Percentiles rank a stretch among this genome's conserved stretches.
These are phyloP conservation scores for Heterobasidion irregulare DNA, from an alignment of 1,284 basidiomycete species.

Conservation along the genomic window DNA sequence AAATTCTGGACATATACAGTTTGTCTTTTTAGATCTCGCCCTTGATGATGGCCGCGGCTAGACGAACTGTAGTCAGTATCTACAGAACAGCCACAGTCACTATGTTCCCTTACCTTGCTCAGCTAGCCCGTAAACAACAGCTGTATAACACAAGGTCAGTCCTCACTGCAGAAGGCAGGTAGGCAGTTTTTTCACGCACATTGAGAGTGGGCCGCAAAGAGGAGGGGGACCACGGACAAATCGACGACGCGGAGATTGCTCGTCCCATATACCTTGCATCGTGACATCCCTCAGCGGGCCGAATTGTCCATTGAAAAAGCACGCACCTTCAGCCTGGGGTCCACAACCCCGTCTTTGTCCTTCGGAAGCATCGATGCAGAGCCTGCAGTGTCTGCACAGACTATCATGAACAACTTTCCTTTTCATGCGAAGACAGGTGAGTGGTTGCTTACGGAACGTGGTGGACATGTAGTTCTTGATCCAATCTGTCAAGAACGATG, in stretches of 20 bases:
- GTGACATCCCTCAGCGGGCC: no score
- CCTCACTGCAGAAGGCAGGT: neutral
- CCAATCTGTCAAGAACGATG: neutral
- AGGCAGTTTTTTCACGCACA: neutral
- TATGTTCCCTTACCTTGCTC: constrained; percentile 4
- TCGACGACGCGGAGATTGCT: constrained; percentile 45
- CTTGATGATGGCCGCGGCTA: constrained; percentile 12
- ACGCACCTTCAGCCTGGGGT: constrained; percentile 24
- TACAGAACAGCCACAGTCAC: neutral
- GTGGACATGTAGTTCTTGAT: neutral
- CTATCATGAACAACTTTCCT: no score
- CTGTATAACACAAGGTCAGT: constrained; percentile 1
- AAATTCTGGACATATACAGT: no score
- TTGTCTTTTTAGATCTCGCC: neutral
- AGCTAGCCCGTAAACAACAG: constrained; percentile 13
- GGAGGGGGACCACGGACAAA: constrained; percentile 34
- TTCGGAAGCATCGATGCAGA: constrained; percentile 53
- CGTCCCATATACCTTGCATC: constrained; percentile 39
- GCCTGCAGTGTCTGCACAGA: constrained; percentile 25
- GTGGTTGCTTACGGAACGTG: neutral
- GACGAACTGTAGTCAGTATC: neutral
- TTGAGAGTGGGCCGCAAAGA: constrained; percentile 31
- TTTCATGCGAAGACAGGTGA: neutral
- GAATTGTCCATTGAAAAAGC: neutral
- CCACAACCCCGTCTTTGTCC: constrained; percentile 51